phyloP scores from a whole-genome alignment of 352 stramenopile species.

The Plasmopara halstedii region DNA sequence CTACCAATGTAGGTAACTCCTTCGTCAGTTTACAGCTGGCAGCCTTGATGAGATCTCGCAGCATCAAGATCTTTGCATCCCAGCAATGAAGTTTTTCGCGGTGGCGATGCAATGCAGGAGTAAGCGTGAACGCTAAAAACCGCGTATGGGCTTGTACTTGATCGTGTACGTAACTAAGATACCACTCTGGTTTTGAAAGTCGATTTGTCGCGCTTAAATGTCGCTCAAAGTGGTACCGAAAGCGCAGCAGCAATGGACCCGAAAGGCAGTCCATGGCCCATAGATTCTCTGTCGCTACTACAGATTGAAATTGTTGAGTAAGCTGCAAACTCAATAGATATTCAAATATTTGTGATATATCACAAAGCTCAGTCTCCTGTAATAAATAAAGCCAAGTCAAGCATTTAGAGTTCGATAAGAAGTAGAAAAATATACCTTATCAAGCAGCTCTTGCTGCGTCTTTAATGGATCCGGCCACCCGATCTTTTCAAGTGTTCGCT shows the following conservation, averaged over 20 bases:
- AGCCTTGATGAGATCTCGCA: constrained; percentile 38
- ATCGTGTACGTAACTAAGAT: constrained; percentile 48
- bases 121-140: constrained; percentile 38
- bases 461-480: constrained; percentile 37
- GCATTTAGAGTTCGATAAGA: background rate
- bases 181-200: constrained; percentile 71
- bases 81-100: constrained; percentile 36
- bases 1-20: constrained; percentile 36
- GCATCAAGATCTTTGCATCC: constrained; percentile 52
- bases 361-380: constrained; percentile 19
- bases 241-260: constrained; percentile 46
- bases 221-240: constrained; percentile 73
- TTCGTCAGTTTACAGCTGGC: constrained; percentile 41
- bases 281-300: constrained; percentile 20
- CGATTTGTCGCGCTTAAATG: constrained; percentile 58
- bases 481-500: constrained; percentile 31
- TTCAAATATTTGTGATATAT: constrained; percentile 34
- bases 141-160: constrained; percentile 38
- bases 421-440: constrained; percentile 13
- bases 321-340: constrained; percentile 57
- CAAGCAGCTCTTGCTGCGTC: constrained; percentile 22
- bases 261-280: constrained; percentile 66
- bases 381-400: background rate
- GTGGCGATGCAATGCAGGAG: constrained; percentile 41
- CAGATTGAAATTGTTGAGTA: constrained; percentile 22